These are phyloP conservation scores for Mortierella sp. DNA, from an alignment of 371 early-diverging fungal species.

Conservation along the genomic window DNA sequence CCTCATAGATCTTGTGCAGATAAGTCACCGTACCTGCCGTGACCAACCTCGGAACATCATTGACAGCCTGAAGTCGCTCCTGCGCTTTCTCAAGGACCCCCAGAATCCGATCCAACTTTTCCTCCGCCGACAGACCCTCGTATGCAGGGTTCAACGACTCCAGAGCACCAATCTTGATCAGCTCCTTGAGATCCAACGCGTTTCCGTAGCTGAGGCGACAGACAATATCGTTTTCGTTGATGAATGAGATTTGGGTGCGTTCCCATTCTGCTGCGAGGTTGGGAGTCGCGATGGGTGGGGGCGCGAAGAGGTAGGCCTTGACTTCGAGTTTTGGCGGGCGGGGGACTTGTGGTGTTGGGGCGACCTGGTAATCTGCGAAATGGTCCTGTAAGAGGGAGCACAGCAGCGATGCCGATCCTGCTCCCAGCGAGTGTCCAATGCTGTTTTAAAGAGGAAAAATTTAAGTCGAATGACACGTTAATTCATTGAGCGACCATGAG, in stretches of 20 bases:
- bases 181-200: conserved; percentile 72
- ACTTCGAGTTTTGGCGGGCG: conserved; percentile 57
- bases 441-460: conserved; percentile 56
- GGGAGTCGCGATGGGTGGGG: conserved; percentile 78
- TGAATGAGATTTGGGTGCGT: conserved; percentile 79
- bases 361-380: conserved; percentile 25
- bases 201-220: conserved; percentile 82
- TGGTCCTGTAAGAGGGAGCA: conserved; percentile 60
- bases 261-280: conserved; percentile 75
- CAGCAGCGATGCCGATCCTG: conserved; percentile 80
- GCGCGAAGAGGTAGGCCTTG: conserved; percentile 69
- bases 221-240: conserved; percentile 83
- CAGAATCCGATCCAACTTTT: conserved; percentile 37
- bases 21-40: conserved; percentile 45
- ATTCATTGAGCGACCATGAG: neutral
- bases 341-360: conserved; percentile 29
- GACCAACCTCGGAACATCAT: conserved; percentile 49
- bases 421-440: conserved; percentile 89
- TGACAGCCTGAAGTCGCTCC: conserved; percentile 33
- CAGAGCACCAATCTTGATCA: conserved; percentile 67
- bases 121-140: conserved; percentile 25
- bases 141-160: conserved; percentile 44
- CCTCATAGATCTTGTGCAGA: conserved; percentile 49
- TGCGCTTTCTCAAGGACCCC: conserved; percentile 43
- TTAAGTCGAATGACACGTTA: neutral